Conservation (phyloP, 495 filamentous ascomycete species). For the Schizothecium vesticola region DNA sequence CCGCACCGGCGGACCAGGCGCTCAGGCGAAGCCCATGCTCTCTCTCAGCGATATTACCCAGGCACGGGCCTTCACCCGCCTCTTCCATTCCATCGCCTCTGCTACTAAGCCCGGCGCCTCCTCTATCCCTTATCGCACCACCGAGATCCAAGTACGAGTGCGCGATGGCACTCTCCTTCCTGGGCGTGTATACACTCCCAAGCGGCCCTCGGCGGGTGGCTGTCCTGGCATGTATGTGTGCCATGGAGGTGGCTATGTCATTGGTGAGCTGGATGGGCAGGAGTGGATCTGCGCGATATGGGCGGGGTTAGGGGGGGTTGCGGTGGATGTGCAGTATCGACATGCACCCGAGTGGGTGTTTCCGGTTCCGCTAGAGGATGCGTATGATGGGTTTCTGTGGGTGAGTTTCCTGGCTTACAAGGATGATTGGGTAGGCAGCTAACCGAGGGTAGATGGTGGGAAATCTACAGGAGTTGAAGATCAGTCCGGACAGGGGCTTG, state of each 20-base stretch:
- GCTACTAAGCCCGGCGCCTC: neutral
- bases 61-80: neutral
- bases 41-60: neutral
- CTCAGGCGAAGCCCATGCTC: neutral
- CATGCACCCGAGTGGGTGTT: conserved; percentile 3
- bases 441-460: neutral
- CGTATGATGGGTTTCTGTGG: neutral
- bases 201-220: neutral
- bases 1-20: neutral
- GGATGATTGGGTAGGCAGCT: neutral
- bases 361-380: neutral
- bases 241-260: neutral
- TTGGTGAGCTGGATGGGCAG: conserved; percentile 2
- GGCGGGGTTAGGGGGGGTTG: neutral
- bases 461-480: neutral
- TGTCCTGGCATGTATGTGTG: neutral
- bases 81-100: neutral
- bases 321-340: conserved; percentile 4
- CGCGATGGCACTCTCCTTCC: neutral
- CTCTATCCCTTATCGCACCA: neutral
- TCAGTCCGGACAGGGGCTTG: neutral
- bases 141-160: neutral
- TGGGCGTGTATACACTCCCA: neutral
- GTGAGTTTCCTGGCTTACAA: neutral
- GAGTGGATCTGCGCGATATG: neutral